Base-by-base conservation (phyloP, 2,329 filamentous ascomycete species). In the Xylariales sp. region DNA sequence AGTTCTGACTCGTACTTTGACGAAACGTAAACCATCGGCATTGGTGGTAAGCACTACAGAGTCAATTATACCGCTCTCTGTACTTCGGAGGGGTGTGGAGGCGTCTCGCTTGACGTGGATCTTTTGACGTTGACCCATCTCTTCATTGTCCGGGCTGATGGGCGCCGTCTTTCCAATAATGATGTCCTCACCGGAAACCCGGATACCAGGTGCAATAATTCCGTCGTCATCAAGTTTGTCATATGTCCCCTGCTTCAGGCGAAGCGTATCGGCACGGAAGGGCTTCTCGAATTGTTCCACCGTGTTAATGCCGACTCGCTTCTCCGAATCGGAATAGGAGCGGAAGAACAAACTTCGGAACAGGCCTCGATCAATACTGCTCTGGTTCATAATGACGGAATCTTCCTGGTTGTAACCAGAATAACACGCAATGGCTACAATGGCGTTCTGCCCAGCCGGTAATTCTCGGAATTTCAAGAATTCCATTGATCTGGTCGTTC, bases 301-400 rank as follows among this genome's bases (percentile, higher is more conserved):
- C 46, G 97, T 91, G 72, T 94, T 93, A 83, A 98, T 92, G 70
- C 96, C 96, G 36, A 99, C 91, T 72, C 93, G 91, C 86, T 98
- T 98, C 83, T 99, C 96, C 72, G 94, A 93, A 77, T 99, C 96
- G 39, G 94, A 97, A 81, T 99, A 99, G 10, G 95, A 94, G 74
- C 97, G 91, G 88, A 97, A 99, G 85, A 98, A 99, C 62, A 99
- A 83, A 87, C 94, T 97, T 77, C 97, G 89, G 90, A 99, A 99
- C 4, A 99, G 86, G 70, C 96, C 96, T 77, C 96, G 92, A 80
- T 99, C 96, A 76, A 99, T 98, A 81, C 94, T 97, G 83, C 94
- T 97, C 83, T 99, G 96, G 81, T 99, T 99, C 96, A 99, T 98
- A 76, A 99, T 97, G 73, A 99, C 95, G 73, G 96, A 99, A 89